Evolutionary conservation across 2,329 filamentous ascomycete genomes (phyloP).

Genomic region (Metarhizium robertsii): DNA sequence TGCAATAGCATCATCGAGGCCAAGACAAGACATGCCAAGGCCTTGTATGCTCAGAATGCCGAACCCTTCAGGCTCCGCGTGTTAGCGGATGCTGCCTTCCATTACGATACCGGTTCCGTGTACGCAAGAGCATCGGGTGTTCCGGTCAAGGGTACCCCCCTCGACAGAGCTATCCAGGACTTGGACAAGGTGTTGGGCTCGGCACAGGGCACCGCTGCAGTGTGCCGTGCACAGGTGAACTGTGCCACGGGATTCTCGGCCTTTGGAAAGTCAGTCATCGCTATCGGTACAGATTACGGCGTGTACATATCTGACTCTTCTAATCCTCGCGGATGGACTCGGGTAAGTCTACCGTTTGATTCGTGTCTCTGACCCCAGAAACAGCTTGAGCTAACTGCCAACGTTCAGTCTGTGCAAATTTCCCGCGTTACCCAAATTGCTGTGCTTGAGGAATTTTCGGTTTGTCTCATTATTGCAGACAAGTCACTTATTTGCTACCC

Average conservation of each 20-base stretch:
- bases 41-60: slow-evolving; percentile 82
- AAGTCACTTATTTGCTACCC: slow-evolving; percentile 89
- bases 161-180: slow-evolving; percentile 84
- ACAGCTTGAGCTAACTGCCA: neutral
- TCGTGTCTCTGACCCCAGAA: neutral
- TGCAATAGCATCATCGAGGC: slow-evolving; percentile 89
- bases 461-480: slow-evolving; percentile 86
- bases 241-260: slow-evolving; percentile 86
- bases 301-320: slow-evolving; percentile 83
- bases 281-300: slow-evolving; percentile 90
- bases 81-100: slow-evolving; percentile 85
- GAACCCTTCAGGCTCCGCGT: slow-evolving; percentile 91
- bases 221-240: slow-evolving; percentile 81
- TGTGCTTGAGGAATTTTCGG: slow-evolving; percentile 88
- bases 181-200: slow-evolving; percentile 71
- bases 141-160: slow-evolving; percentile 78
- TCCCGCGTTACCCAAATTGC: slow-evolving; percentile 81
- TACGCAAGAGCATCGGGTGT: slow-evolving; percentile 56
- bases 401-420: slow-evolving; percentile 60
- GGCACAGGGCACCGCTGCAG: slow-evolving; percentile 60
- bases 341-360: slow-evolving; percentile 44
- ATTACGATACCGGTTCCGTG: slow-evolving; percentile 57
- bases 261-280: slow-evolving; percentile 77
- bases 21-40: slow-evolving; percentile 86
- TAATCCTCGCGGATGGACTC: slow-evolving; percentile 84